Conservation (phyloP, 331 rosid species). For the Acacia concinna region DNA sequence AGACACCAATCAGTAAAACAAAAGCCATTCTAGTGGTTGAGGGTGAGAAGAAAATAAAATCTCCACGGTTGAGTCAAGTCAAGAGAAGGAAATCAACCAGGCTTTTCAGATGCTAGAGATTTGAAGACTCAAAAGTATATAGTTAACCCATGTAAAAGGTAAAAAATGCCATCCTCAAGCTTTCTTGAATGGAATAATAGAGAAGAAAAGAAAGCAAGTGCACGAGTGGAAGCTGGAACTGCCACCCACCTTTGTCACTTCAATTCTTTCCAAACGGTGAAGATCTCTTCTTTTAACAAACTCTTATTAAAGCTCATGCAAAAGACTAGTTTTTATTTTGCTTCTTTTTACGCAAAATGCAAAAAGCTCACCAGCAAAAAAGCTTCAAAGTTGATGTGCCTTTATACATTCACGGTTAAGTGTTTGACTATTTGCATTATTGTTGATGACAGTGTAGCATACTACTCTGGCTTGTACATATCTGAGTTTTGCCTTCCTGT, state of each 20-base stretch:
- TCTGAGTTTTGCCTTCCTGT: conserved; percentile 36
- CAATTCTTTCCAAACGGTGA: conserved; percentile 40
- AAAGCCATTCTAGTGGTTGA: no score
- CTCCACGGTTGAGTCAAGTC: not conserved
- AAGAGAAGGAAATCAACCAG: not conserved
- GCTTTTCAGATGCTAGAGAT: not conserved
- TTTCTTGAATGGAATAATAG: conserved; percentile 17
- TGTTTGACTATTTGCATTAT: conserved; percentile 27
- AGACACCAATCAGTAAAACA: no score
- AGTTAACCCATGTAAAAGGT: not conserved
- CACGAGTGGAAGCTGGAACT: conserved; percentile 42
- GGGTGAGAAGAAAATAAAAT: not conserved
- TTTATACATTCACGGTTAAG: conserved; percentile 39
- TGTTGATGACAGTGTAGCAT: conserved; percentile 30
- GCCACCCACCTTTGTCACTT: conserved; percentile 32
- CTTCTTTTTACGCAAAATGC: conserved; percentile 48
- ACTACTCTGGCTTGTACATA: conserved; percentile 28
- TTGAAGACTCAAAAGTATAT: not conserved
- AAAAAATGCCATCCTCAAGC: not conserved
- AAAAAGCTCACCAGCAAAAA: conserved; percentile 39
- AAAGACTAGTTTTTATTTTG: conserved; percentile 2
- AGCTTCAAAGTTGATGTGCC: conserved; percentile 43
- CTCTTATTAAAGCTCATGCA: conserved; percentile 20
- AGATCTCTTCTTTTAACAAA: conserved; percentile 36
- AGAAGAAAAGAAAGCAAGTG: conserved; percentile 31